phyloP scores from a whole-genome alignment of 306 rosid genomes.

The Aeschynomene evenia region DNA sequence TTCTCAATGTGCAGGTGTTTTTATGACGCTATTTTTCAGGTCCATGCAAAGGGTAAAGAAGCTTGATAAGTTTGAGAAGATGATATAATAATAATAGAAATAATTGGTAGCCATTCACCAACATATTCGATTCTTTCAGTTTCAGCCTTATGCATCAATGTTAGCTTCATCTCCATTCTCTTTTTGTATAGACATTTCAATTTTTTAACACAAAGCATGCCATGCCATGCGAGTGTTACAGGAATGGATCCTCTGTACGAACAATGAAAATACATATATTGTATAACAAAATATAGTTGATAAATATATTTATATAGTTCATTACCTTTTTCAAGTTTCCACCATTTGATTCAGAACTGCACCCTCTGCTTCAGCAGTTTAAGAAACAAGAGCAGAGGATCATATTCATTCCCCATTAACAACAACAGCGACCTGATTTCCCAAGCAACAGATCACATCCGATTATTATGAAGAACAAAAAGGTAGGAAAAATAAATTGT shows the following conservation, averaged over 20 bases:
- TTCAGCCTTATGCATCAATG: conserved; percentile 10
- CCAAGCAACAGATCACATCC: too few species aligned
- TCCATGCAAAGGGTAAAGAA: conserved; percentile 70
- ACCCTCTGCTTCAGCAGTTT: neutral
- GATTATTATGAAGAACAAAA: too few species aligned
- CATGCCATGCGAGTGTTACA: conserved; percentile 17
- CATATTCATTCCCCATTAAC: neutral
- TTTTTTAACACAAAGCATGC: conserved; percentile 11
- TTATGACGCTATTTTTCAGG: conserved; percentile 54
- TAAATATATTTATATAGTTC: neutral
- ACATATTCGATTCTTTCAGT: conserved; percentile 26
- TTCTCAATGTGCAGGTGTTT: conserved; percentile 57
- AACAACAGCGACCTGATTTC: too few species aligned
- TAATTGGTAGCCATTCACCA: conserved; percentile 20
- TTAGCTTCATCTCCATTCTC: neutral
- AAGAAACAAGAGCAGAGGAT: neutral
- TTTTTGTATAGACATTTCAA: neutral
- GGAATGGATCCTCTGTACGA: neutral
- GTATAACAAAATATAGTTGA: neutral
- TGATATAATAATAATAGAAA: too few species aligned
- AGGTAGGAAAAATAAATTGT: too few species aligned
- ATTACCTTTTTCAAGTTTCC: neutral
- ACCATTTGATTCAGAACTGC: neutral
- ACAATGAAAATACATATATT: neutral
- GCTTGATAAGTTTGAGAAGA: conserved; percentile 80